These are phyloP conservation scores for Boletus eberwhitei DNA, from an alignment of 768 basidiomycete genomes.

Conservation along the genomic window DNA sequence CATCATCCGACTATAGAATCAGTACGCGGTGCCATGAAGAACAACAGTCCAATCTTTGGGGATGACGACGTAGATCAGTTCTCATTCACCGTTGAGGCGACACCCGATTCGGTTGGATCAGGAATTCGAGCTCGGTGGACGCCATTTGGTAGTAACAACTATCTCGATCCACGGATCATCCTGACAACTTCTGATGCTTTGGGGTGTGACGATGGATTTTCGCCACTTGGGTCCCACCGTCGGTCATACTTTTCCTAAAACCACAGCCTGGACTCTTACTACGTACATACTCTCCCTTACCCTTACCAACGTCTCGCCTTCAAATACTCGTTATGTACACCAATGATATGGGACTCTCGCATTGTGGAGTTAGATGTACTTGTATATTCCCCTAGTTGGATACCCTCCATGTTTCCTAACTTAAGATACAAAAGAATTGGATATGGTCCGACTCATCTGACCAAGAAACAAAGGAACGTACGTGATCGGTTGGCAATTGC, in stretches of 20 bases:
- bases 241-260: conserved; percentile 31
- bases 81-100: conserved; percentile 37
- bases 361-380: conserved; percentile 15
- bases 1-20: conserved; percentile 24
- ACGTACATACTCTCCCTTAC: background rate
- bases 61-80: conserved; percentile 53
- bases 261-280: background rate
- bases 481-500: conserved; percentile 9
- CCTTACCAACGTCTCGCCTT: background rate
- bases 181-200: conserved; percentile 31
- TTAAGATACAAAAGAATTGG: background rate
- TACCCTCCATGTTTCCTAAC: conserved; percentile 17
- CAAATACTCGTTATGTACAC: conserved; percentile 5
- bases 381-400: conserved; percentile 19
- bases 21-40: conserved; percentile 37
- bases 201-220: conserved; percentile 38
- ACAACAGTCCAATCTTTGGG: conserved; percentile 42
- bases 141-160: conserved; percentile 31
- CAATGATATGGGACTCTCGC: conserved; percentile 11
- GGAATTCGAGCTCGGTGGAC: conserved; percentile 21
- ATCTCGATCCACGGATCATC: conserved; percentile 30
- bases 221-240: conserved; percentile 45
- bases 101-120: conserved; percentile 13
- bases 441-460: background rate
- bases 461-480: background rate